Evolutionary conservation across 441 rosid species (phyloP), one percentile per base, ranked within the genome.

Genomic region (Monsonia emarginata): DNA sequence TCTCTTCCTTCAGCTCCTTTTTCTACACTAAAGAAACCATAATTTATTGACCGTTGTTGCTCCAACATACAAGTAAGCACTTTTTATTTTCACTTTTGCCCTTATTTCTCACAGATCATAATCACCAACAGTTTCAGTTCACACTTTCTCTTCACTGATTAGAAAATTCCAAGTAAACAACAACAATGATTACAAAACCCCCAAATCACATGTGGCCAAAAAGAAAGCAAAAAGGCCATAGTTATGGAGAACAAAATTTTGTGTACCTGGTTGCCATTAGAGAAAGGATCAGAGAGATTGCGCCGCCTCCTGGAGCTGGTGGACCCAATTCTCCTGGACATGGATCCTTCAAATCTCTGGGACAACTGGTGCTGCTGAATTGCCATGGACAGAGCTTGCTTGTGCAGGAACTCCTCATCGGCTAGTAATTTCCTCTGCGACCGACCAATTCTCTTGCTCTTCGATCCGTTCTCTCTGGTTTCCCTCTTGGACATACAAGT

Each of bases 281-380:
- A 76, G 63, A 86, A 76, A 26, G 92, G 88, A 74, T 88, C 95
- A 65, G 92, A 66, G 64, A 79, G 83, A 54, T 74, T 77, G 38
- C 82, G 81, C 34, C 82, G 81, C 34, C 90, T 79, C 70, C 92
- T 81, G 13, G 96, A 85, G 74, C 92, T 87, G 13, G 96, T 85
- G 57, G 93, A 86, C 74, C 95, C 96, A 74, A 85, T 83, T 69
- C 97, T 81, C 67, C 96, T 81, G n/a, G 98, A 93, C 90, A 93
- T 88, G 85, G 98, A 93, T 81, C 98, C 97, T 9, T 93, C 97
- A 52, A 87, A 87, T 79, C 98, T 79, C 84, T 88, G 98, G 66
- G 98, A 93, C 74, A 86, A 76, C 42, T 84, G 91, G 65, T 87
- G 88, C 73, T 93, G 98, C 31, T 90, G 95, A 63, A 85, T 80